phyloP scores from a whole-genome alignment of 1,284 basidiomycete genomes.

The Malassezia globosa region DNA sequence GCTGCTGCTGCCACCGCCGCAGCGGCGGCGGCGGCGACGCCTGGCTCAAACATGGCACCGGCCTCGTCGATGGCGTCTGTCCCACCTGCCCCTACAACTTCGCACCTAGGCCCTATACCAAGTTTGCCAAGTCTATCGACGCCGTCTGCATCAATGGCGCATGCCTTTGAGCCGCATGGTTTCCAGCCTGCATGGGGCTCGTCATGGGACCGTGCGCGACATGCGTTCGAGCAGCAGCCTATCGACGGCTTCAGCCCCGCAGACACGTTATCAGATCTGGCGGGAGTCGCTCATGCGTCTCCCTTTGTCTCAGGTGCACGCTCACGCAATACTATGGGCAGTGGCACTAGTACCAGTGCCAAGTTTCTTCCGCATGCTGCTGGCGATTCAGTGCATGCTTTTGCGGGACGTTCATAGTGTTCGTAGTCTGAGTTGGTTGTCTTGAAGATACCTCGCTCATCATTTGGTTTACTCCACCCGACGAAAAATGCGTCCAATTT shows the following conservation, averaged over 20 bases:
- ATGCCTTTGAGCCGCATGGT: background rate
- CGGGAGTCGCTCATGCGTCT: background rate
- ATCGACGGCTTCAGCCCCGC: background rate
- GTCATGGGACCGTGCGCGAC: slow-evolving; percentile 41
- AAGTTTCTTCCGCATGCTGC: too few relatives aligned
- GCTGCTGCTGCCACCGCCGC: background rate
- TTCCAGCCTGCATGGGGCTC: slow-evolving; percentile 12
- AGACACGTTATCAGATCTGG: background rate
- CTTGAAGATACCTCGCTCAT: too few relatives aligned
- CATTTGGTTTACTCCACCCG: too few relatives aligned
- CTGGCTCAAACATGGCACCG: too few relatives aligned
- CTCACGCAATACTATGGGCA: too few relatives aligned
- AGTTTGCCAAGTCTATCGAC: background rate
- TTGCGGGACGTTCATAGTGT: too few relatives aligned
- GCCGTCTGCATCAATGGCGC: background rate
- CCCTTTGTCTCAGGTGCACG: too few relatives aligned
- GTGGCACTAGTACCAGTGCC: too few relatives aligned
- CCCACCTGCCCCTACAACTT: background rate
- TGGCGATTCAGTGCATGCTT: too few relatives aligned
- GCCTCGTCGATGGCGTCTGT: background rate
- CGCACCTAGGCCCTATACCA: background rate
- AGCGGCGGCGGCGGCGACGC: slow-evolving; percentile 21
- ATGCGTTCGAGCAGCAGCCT: slow-evolving; percentile 34
- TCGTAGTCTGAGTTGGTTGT: too few relatives aligned
- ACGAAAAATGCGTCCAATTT: too few relatives aligned